A percentile compares a stretch with the other conserved stretches of the same genome.
Conservation (phyloP, 371 early-diverging fungal genomes). For the Mortierella sp. region DNA sequence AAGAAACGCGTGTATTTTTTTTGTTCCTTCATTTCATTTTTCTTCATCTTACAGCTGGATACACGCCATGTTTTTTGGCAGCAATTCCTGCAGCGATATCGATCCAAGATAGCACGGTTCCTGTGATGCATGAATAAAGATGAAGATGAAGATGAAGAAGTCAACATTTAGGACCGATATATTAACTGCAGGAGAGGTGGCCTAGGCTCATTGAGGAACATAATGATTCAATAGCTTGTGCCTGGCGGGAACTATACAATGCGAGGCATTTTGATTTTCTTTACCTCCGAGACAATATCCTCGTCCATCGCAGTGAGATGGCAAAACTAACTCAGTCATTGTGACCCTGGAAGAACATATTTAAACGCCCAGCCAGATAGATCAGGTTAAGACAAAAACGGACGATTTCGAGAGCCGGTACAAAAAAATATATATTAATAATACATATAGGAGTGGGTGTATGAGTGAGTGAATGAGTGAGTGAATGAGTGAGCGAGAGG, state of each 20-base stretch:
- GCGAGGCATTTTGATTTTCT: neutral
- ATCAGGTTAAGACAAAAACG: neutral
- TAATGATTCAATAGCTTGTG: too few species aligned
- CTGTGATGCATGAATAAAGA: conserved; percentile 3
- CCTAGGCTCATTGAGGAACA: too few species aligned
- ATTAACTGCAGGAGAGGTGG: too few species aligned
- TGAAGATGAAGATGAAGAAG: neutral
- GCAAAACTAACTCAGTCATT: conserved; percentile 52
- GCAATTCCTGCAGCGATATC: conserved; percentile 82
- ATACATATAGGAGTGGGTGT: neutral
- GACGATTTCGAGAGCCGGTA: neutral
- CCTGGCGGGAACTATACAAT: too few species aligned
- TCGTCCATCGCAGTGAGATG: conserved; percentile 45
- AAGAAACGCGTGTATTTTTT: neutral
- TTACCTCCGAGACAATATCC: conserved; percentile 55
- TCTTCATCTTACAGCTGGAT: conserved; percentile 53
- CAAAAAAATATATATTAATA: neutral
- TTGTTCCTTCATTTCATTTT: too few species aligned
- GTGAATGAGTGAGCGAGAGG: neutral
- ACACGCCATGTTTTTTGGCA: conserved; percentile 74
- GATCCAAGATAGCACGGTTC: conserved; percentile 74
- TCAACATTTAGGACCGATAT: neutral
- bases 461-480: too few species aligned
- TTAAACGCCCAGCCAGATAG: neutral
- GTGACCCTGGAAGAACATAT: conserved; percentile 34